Conservation (phyloP, 139 green algal species). For the Chlorella sp. region DNA sequence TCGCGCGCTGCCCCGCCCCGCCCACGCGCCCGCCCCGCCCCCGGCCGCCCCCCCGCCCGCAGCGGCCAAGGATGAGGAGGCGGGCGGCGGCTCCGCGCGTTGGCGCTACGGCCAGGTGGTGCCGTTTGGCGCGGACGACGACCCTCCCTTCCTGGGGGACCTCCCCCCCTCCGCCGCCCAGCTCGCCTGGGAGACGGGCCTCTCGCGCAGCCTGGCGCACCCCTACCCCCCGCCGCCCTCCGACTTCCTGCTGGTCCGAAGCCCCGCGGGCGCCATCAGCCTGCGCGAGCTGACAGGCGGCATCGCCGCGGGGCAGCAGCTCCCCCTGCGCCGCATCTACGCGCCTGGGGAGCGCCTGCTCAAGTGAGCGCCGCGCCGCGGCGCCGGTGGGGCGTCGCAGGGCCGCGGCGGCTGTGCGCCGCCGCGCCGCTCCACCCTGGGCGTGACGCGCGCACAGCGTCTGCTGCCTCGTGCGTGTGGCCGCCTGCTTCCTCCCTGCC, state of each 20-base stretch:
- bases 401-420: too few species aligned
- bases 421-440: too few species aligned
- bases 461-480: background rate
- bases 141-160: slow-evolving; percentile 62
- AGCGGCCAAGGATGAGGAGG: too few species aligned
- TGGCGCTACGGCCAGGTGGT: slow-evolving; percentile 60
- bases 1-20: too few species aligned
- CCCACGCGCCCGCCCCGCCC: too few species aligned
- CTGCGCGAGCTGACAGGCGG: slow-evolving; percentile 70
- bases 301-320: slow-evolving; percentile 70
- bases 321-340: slow-evolving; percentile 59
- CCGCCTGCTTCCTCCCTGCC: background rate
- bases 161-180: background rate
- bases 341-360: slow-evolving; percentile 16
- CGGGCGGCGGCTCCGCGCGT: too few species aligned
- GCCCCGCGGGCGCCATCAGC: slow-evolving; percentile 48
- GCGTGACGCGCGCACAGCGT: too few species aligned
- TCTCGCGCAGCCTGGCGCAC: slow-evolving; percentile 66
- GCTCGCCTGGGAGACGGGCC: slow-evolving; percentile 39
- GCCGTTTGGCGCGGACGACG: slow-evolving; percentile 59
- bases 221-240: slow-evolving; percentile 48
- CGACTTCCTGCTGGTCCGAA: slow-evolving; percentile 86
- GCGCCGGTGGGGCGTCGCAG: too few species aligned
- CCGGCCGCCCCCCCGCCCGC: too few species aligned
- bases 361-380: too few species aligned